phyloP scores from a whole-genome alignment of 2,329 filamentous ascomycete species.

The Trichoderma guizhouense region DNA sequence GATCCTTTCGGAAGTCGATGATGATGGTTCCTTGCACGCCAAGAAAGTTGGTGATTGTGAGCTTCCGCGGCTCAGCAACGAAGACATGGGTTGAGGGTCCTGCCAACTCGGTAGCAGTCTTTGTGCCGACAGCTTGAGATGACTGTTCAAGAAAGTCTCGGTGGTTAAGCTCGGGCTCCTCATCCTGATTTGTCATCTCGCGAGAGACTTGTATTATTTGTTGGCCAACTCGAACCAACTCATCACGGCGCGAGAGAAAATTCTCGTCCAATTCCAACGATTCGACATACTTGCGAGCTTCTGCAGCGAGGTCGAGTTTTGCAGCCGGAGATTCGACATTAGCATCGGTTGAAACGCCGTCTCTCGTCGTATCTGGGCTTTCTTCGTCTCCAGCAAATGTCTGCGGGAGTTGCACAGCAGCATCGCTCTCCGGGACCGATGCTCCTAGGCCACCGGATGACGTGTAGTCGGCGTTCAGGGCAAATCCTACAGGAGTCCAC shows the following conservation, averaged over 20 bases:
- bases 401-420: slow-evolving; percentile 14
- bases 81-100: slow-evolving; percentile 19
- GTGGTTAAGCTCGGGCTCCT: slow-evolving; percentile 2
- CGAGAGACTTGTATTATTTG: slow-evolving; percentile 21
- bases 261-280: slow-evolving; percentile 13
- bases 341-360: neutral
- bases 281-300: slow-evolving; percentile 21
- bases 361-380: neutral
- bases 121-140: slow-evolving; percentile 11
- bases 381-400: neutral
- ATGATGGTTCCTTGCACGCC: slow-evolving; percentile 21
- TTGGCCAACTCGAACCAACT: slow-evolving; percentile 23
- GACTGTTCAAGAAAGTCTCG: slow-evolving; percentile 20
- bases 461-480: neutral
- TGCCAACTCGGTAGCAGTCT: neutral
- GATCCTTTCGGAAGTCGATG: slow-evolving; percentile 19
- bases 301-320: slow-evolving; percentile 14
- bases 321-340: neutral
- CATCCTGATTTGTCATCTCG: slow-evolving; percentile 5
- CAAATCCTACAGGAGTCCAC: slow-evolving; percentile 15
- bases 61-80: slow-evolving; percentile 20
- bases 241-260: slow-evolving; percentile 18
- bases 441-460: slow-evolving; percentile 15
- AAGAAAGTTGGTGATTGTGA: slow-evolving; percentile 26
- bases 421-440: slow-evolving; percentile 22